Evolutionary conservation across 2,329 filamentous ascomycete genomes (phyloP).

Genomic region (Beauveria australis): DNA sequence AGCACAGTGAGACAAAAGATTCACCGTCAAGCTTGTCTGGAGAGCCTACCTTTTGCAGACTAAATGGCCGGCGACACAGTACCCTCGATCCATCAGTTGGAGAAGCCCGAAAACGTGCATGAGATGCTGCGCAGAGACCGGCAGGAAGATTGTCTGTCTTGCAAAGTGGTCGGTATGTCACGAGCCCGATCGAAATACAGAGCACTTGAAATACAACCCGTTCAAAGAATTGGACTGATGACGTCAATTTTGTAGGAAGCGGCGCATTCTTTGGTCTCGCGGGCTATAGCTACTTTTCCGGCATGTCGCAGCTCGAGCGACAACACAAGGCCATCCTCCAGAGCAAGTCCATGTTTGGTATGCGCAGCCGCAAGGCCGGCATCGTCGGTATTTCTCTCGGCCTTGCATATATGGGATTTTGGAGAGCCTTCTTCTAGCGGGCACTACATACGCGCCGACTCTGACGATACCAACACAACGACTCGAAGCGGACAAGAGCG

Average conservation of each 20-base stretch:
- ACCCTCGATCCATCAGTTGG: conserved; percentile 43
- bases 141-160: conserved; percentile 61
- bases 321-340: conserved; percentile 58
- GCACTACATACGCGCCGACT: neutral
- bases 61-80: conserved; percentile 30
- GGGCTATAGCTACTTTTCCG: conserved; percentile 69
- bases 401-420: conserved; percentile 63
- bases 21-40: neutral
- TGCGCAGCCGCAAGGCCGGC: conserved; percentile 60
- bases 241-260: conserved; percentile 44
- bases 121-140: conserved; percentile 48
- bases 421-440: conserved; percentile 51
- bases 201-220: too few relatives aligned
- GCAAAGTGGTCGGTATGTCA: conserved; percentile 58
- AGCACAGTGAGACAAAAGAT: neutral
- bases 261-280: conserved; percentile 68
- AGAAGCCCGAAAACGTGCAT: conserved; percentile 54
- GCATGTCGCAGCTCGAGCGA: conserved; percentile 60
- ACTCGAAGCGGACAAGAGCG: neutral
- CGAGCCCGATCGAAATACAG: neutral
- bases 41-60: too few relatives aligned
- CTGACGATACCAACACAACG: neutral
- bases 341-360: conserved; percentile 63
- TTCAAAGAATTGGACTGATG: neutral
- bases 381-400: conserved; percentile 60